These are phyloP conservation scores for Mycena vulgaris DNA, from an alignment of 768 basidiomycete genomes.

Conservation along the genomic window DNA sequence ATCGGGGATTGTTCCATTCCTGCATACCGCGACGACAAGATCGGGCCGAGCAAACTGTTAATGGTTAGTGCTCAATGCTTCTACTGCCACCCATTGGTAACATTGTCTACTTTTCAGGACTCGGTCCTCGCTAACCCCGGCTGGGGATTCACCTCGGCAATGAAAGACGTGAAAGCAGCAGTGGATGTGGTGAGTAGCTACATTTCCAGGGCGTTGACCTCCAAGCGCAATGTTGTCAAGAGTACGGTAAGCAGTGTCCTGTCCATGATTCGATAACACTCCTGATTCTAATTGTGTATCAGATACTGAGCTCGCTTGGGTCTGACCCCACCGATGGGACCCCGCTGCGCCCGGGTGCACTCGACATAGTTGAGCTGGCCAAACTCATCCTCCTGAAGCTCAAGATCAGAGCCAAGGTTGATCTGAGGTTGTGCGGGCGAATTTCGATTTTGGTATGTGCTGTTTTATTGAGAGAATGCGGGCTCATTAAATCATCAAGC, in stretches of 20 bases:
- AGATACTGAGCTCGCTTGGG: background rate
- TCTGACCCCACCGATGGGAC: background rate
- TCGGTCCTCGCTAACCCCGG: background rate
- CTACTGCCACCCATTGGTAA: too few relatives aligned
- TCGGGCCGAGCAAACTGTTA: slow-evolving; percentile 3
- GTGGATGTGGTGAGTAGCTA: background rate
- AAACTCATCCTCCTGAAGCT: background rate
- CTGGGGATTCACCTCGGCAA: background rate
- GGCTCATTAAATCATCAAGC: background rate
- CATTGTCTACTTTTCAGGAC: slow-evolving; percentile 1
- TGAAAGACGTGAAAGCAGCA: background rate
- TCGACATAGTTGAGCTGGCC: background rate
- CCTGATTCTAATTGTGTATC: too few relatives aligned
- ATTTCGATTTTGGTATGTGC: background rate
- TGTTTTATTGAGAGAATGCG: background rate
- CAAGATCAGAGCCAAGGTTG: background rate
- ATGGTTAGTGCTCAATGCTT: background rate
- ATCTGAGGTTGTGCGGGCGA: background rate
- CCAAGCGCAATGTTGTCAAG: background rate
- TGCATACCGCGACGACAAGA: background rate
- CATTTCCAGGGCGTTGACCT: background rate
- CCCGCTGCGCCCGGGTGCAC: background rate
- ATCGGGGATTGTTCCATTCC: background rate
- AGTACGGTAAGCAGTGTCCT: background rate
- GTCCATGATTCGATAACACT: background rate